Conservation (phyloP, 306 rosid genomes). For the Aeschynomene evenia region DNA sequence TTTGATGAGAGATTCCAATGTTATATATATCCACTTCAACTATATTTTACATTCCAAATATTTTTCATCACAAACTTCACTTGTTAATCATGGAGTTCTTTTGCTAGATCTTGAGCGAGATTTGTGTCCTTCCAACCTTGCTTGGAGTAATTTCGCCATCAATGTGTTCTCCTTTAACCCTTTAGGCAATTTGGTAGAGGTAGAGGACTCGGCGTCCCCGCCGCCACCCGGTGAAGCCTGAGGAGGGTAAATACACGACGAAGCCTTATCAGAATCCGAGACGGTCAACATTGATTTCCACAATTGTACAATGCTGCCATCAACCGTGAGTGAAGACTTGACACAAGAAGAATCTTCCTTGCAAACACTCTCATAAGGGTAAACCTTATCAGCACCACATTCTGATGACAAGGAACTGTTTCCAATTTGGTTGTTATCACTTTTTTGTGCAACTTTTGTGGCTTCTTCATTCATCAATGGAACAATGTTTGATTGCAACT, state of each 20-base stretch:
- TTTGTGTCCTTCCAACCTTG: conserved; percentile 64
- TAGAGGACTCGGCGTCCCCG: conserved; percentile 41
- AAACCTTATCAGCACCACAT: conserved; percentile 34
- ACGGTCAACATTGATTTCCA: conserved; percentile 46
- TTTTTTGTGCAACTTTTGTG: conserved; percentile 29
- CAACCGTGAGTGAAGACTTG: background rate
- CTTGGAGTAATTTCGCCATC: conserved; percentile 84
- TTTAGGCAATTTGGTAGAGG: conserved; percentile 52
- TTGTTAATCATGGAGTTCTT: conserved; percentile 30
- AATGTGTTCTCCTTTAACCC: conserved; percentile 69
- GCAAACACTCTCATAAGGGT: conserved; percentile 44
- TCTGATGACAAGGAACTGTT: conserved; percentile 36
- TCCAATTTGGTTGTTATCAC: conserved; percentile 12
- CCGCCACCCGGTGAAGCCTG: too few species aligned
- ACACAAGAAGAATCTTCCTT: conserved; percentile 28
- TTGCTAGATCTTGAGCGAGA: conserved; percentile 38
- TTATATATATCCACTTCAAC: conserved; percentile 7
- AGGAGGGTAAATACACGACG: too few species aligned
- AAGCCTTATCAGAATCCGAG: conserved; percentile 33
- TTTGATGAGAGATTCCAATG: conserved; percentile 8
- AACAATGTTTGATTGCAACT: conserved; percentile 29
- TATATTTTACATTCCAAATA: conserved; percentile 26
- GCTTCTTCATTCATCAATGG: conserved; percentile 25
- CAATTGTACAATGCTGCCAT: conserved; percentile 40
- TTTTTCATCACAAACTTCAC: conserved; percentile 21